These are phyloP conservation scores for Chaetoceros tenuissimus DNA, from an alignment of 108 stramenopile species.

Conservation along the genomic window DNA sequence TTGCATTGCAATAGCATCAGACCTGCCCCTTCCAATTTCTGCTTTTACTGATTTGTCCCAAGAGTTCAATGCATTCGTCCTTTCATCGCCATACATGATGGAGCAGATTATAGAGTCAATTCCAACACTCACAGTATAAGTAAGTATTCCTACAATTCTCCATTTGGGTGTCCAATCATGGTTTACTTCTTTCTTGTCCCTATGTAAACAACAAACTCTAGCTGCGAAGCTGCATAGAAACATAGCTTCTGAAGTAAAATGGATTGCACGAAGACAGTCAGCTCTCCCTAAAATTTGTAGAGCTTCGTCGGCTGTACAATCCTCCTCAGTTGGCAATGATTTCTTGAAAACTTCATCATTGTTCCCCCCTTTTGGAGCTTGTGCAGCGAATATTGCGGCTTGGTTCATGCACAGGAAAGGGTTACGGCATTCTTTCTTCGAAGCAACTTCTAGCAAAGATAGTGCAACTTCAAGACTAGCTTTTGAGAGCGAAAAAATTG, in stretches of 20 bases:
- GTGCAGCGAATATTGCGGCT: constrained; percentile 71
- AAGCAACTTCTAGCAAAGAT: constrained; percentile 51
- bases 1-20: constrained; percentile 19
- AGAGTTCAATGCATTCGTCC: constrained; percentile 1
- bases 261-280: constrained; percentile 68
- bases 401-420: constrained; percentile 73
- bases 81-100: constrained; percentile 3
- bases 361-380: constrained; percentile 59
- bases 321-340: constrained; percentile 30
- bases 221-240: constrained; percentile 74
- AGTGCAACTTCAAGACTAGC: constrained; percentile 54
- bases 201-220: constrained; percentile 41
- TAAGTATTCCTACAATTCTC: constrained; percentile 43
- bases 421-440: constrained; percentile 40
- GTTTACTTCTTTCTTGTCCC: constrained; percentile 19
- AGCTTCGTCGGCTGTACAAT: constrained; percentile 56
- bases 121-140: constrained; percentile 44
- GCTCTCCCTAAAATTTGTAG: constrained; percentile 69
- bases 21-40: constrained; percentile 38
- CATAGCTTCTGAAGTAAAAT: constrained; percentile 67
- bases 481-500: constrained; percentile 46
- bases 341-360: constrained; percentile 53
- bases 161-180: constrained; percentile 46
- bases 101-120: constrained; percentile 39
- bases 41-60: constrained; percentile 40